These are phyloP conservation scores for Chlamydomonas schloesseri DNA, from an alignment of 139 green algal species.

Conservation along the genomic window DNA sequence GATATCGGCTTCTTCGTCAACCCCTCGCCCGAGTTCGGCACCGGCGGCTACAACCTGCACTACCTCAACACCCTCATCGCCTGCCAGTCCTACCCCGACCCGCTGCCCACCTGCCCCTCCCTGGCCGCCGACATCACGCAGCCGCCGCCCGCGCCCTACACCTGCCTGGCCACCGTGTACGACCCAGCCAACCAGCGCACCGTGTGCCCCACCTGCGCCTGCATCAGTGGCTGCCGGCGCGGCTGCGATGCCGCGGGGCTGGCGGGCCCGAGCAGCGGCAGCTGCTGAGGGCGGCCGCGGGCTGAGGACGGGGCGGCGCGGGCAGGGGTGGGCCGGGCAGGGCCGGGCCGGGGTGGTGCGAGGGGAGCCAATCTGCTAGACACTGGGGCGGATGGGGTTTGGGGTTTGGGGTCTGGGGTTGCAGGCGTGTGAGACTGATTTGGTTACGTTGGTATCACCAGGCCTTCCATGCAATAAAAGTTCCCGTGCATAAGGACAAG, in stretches of 20 bases:
- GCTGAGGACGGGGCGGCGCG: too few relatives aligned
- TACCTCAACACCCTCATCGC: constrained; percentile 24
- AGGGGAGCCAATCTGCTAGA: too few relatives aligned
- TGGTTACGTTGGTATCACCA: too few relatives aligned
- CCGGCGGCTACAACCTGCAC: constrained; percentile 19
- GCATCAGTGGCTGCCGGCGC: constrained; percentile 19
- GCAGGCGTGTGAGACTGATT: too few relatives aligned
- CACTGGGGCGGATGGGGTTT: too few relatives aligned
- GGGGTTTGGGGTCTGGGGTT: too few relatives aligned
- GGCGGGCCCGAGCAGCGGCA: background rate
- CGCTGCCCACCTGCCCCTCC: constrained; percentile 6
- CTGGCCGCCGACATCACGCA: constrained; percentile 1
- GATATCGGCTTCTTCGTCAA: constrained; percentile 21
- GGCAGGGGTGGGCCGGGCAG: too few relatives aligned
- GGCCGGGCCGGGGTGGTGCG: too few relatives aligned
- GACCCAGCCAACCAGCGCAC: constrained; percentile 9
- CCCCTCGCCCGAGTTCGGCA: constrained; percentile 25
- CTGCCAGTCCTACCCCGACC: constrained; percentile 23
- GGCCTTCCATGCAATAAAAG: too few relatives aligned
- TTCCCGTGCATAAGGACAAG: too few relatives aligned
- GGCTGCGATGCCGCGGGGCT: background rate
- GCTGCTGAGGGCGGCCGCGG: too few relatives aligned
- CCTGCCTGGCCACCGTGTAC: constrained; percentile 24
- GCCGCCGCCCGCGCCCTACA: background rate
- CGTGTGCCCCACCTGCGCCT: constrained; percentile 24